phyloP scores from a whole-genome alignment of 208 protist species.

The Hexamita inflata region DNA sequence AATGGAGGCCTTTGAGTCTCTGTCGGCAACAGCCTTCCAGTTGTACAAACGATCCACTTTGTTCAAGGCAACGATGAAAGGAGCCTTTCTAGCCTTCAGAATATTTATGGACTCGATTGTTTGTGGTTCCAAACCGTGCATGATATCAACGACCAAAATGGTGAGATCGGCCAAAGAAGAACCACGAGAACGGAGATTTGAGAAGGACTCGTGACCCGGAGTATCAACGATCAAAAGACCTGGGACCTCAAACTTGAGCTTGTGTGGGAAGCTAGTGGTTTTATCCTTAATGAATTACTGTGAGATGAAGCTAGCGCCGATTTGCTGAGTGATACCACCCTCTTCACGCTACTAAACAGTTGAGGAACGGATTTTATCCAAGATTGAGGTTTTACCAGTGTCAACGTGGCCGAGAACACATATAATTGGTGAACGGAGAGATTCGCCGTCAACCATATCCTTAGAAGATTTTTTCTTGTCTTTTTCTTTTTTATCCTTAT shows the following conservation, averaged over 20 bases:
- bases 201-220: conserved; percentile 98
- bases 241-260: conserved; percentile 67
- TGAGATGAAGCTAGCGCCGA: conserved; percentile 97
- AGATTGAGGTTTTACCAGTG: conserved; percentile 97
- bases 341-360: conserved; percentile 93
- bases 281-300: conserved; percentile 67
- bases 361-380: conserved; percentile 93
- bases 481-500: too few species aligned
- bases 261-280: conserved; percentile 50
- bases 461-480: too few species aligned
- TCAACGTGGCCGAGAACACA: conserved; percentile 98
- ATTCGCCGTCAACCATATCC: too few species aligned
- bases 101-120: conserved; percentile 92
- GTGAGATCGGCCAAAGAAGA: conserved; percentile 94
- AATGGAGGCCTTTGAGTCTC: conserved; percentile 28
- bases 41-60: conserved; percentile 77
- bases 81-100: conserved; percentile 76
- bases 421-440: conserved; percentile 91
- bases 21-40: conserved; percentile 29
- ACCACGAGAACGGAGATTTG: conserved; percentile 47
- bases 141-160: conserved; percentile 98
- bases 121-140: conserved; percentile 95
- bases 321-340: conserved; percentile 99
- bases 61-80: conserved; percentile 97
- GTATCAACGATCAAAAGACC: conserved; percentile 98